phyloP scores from a whole-genome alignment of 2,329 filamentous ascomycete species.

The Metarhizium humberi region DNA sequence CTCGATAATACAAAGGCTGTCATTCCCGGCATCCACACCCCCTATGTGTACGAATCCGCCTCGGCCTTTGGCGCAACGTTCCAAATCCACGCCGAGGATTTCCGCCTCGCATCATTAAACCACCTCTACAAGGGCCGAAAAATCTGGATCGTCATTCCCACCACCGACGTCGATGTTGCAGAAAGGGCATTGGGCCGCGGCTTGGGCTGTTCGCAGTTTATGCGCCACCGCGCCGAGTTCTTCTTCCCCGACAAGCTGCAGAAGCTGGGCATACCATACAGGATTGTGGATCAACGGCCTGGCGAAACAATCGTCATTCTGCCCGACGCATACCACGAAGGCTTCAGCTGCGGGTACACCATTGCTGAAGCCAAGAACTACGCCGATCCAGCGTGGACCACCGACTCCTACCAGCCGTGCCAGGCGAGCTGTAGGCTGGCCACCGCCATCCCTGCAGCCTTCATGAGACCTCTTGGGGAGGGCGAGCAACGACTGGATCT shows the following conservation, averaged over 20 bases:
- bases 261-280: constrained; percentile 27
- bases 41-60: constrained; percentile 30
- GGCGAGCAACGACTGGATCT: constrained; percentile 25
- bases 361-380: constrained; percentile 32
- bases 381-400: constrained; percentile 25
- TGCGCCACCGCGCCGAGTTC: constrained; percentile 31
- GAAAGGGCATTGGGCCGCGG: constrained; percentile 24
- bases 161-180: constrained; percentile 24
- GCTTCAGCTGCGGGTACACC: constrained; percentile 31
- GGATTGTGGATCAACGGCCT: constrained; percentile 28
- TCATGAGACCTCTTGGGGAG: constrained; percentile 20
- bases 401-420: constrained; percentile 26
- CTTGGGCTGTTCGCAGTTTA: constrained; percentile 27
- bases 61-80: constrained; percentile 29
- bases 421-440: constrained; percentile 21
- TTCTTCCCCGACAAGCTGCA: constrained; percentile 30
- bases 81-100: constrained; percentile 31
- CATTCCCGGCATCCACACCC: constrained; percentile 30
- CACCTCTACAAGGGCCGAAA: constrained; percentile 30
- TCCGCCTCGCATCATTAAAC: constrained; percentile 27
- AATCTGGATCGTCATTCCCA: constrained; percentile 29
- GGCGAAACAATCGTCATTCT: constrained; percentile 31
- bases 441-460: constrained; percentile 26
- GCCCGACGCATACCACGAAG: constrained; percentile 30
- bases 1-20: constrained; percentile 27